Conservation (phyloP, 768 basidiomycete species). For the Coprinopsis marcescibilis region DNA sequence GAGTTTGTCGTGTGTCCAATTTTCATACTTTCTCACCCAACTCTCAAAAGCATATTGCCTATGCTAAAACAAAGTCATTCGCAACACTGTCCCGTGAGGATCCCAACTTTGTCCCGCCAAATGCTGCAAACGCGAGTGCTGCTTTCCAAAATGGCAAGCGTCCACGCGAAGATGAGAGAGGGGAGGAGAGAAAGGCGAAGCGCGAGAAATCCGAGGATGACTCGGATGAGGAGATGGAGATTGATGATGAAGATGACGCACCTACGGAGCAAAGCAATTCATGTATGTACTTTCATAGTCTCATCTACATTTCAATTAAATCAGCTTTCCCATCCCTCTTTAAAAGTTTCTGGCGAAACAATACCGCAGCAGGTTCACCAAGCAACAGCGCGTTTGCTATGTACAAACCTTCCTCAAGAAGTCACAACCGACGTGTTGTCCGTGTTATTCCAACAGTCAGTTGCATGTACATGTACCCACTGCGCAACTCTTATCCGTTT, state of each 20-base stretch:
- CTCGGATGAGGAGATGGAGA: slow-evolving; percentile 75
- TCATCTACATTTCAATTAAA: slow-evolving; percentile 17
- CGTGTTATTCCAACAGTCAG: slow-evolving; percentile 89
- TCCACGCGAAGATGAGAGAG: slow-evolving; percentile 56
- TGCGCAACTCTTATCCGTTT: slow-evolving; percentile 1
- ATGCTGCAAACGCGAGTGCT: slow-evolving; percentile 52
- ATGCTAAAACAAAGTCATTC: slow-evolving; percentile 85
- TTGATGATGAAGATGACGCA: slow-evolving; percentile 91
- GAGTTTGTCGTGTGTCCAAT: slow-evolving; percentile 25
- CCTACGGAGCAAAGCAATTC: slow-evolving; percentile 34
- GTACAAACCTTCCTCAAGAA: slow-evolving; percentile 86
- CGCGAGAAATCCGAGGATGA: slow-evolving; percentile 57
- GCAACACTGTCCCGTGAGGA: slow-evolving; percentile 78
- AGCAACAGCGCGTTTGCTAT: slow-evolving; percentile 59
- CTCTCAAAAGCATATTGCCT: slow-evolving; percentile 70
- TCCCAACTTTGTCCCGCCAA: slow-evolving; percentile 73
- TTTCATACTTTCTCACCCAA: slow-evolving; percentile 1
- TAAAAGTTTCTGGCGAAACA: slow-evolving; percentile 29
- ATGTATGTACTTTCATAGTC: slow-evolving; percentile 41
- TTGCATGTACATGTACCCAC: slow-evolving; percentile 16
- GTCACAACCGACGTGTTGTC: slow-evolving; percentile 83
- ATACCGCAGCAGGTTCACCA: slow-evolving; percentile 47
- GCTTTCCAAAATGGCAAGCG: slow-evolving; percentile 54
- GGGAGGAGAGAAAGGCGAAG: slow-evolving; percentile 56
- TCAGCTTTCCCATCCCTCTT: slow-evolving; percentile 24